A percentile compares a stretch with the other conserved stretches of the same genome.
Conservation (phyloP, 2,329 filamentous ascomycete genomes). For the Tolypocladium ovalisporum region DNA sequence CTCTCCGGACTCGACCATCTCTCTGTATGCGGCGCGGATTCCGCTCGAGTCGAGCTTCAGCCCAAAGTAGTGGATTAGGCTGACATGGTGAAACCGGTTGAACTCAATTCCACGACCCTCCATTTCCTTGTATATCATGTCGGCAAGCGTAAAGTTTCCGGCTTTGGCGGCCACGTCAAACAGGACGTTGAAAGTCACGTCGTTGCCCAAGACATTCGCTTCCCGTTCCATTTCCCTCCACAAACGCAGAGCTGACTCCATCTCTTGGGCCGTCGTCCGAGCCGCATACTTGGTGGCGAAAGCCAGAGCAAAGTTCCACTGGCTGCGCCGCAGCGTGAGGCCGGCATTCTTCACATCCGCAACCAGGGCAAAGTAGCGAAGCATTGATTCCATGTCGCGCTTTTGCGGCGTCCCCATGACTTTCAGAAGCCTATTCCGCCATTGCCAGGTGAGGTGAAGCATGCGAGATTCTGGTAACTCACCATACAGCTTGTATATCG, state of each 20-base stretch:
- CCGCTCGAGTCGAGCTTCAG: slow-evolving; percentile 61
- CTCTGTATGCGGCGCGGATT: slow-evolving; percentile 65
- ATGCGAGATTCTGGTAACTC: slow-evolving; percentile 41
- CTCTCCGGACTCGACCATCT: slow-evolving; percentile 76
- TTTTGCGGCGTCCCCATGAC: slow-evolving; percentile 54
- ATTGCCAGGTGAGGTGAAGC: slow-evolving; percentile 33
- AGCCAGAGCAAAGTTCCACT: slow-evolving; percentile 80
- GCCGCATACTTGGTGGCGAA: slow-evolving; percentile 63
- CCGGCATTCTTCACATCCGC: slow-evolving; percentile 71
- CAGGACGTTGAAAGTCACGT: slow-evolving; percentile 86
- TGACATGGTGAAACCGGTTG: slow-evolving; percentile 73
- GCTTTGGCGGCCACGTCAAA: slow-evolving; percentile 83
- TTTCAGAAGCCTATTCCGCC: slow-evolving; percentile 55
- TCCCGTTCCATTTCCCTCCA: slow-evolving; percentile 86
- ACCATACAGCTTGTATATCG: slow-evolving; percentile 38
- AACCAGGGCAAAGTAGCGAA: slow-evolving; percentile 72
- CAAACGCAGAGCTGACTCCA: slow-evolving; percentile 53
- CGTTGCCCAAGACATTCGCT: slow-evolving; percentile 52
- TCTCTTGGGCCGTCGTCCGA: slow-evolving; percentile 48
- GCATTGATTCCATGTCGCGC: slow-evolving; percentile 51
- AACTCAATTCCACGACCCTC: slow-evolving; percentile 52
- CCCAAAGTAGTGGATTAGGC: slow-evolving; percentile 75
- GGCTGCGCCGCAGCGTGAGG: slow-evolving; percentile 51
- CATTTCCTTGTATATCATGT: slow-evolving; percentile 81
- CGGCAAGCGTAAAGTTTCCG: slow-evolving; percentile 71